phyloP scores from a whole-genome alignment of 2,329 filamentous ascomycete genomes.

The Ophiostoma himal-ulmi region DNA sequence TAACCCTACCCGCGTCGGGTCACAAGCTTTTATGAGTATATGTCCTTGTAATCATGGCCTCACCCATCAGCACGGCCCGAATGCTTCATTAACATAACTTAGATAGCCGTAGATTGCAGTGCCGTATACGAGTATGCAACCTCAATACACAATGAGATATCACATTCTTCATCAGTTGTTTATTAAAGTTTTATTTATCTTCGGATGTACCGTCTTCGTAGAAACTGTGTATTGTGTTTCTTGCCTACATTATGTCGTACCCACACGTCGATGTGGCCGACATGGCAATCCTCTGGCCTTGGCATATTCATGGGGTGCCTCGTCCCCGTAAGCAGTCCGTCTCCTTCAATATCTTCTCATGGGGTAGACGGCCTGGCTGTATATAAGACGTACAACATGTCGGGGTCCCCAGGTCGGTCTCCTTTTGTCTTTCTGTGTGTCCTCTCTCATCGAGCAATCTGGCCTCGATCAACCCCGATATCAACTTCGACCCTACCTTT shows the following conservation, averaged over 20 bases:
- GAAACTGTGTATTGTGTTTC: not conserved
- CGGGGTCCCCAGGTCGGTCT: not conserved
- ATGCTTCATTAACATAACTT: not conserved
- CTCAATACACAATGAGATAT: not conserved
- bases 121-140: not conserved
- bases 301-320: not conserved
- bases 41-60: not conserved
- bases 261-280: slow-evolving; percentile 1
- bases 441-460: not conserved
- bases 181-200: not conserved
- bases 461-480: not conserved
- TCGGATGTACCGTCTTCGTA: not conserved
- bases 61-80: not conserved
- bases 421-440: not conserved
- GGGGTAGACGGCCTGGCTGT: not conserved
- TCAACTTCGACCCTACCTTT: not conserved
- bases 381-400: not conserved
- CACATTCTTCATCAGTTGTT: not conserved
- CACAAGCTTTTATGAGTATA: not conserved
- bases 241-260: not conserved
- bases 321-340: not conserved
- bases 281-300: not conserved
- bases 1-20: not conserved
- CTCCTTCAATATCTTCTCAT: not conserved
- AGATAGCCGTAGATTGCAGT: slow-evolving; percentile 1